Base-by-base conservation (phyloP, 2,329 filamentous ascomycete species). In the Cladosporium cucumerinum region DNA sequence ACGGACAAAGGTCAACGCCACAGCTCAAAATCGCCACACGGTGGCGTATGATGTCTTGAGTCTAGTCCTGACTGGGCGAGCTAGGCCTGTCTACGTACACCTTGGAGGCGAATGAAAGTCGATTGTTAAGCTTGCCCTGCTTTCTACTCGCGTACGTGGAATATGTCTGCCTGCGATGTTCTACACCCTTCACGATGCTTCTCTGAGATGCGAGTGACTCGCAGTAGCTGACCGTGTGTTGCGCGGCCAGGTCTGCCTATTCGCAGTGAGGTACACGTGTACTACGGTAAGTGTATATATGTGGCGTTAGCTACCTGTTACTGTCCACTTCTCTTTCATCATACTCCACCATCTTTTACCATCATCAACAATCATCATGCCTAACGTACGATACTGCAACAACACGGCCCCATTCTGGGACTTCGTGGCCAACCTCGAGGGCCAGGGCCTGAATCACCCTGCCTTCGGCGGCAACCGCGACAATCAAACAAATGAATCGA, bases 401-500 rank as follows among this genome's bases (percentile, higher is more conserved):
- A 78, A 81, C 63, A 79, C 79, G 5, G 78, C 80, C 70, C 81
- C 83, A 60, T 84, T 86, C 72, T 86, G 84, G 84, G 83, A 86
- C 72, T 84, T 82, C 66, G 69, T 86, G 61, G 78, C 81, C 61
- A 77, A 75, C 66, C 76, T 86, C 14, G 83, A 86, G 68, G 76
- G 80, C 62, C 75, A 79, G 73, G 79, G 77, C 62, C 66, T 71
- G 36, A 73, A 77, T 26, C 79, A 83, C 70, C 80, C 82, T 28
- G 79, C 80, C 73, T 72, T 48, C 26, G 51, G 43, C 11, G 49
- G 64, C 65, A 72, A 73, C 57, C 75, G 74, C 67, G 74, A 76
- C 60, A 73, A 72, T 62, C 69, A 71, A 25, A 67, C 74, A 16
- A 69, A 68, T 63, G 70, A 55, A 28, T 60, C 65, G 14, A 54